Base-by-base conservation (phyloP, 2,329 filamentous ascomycete genomes). In the Alternaria solani region DNA sequence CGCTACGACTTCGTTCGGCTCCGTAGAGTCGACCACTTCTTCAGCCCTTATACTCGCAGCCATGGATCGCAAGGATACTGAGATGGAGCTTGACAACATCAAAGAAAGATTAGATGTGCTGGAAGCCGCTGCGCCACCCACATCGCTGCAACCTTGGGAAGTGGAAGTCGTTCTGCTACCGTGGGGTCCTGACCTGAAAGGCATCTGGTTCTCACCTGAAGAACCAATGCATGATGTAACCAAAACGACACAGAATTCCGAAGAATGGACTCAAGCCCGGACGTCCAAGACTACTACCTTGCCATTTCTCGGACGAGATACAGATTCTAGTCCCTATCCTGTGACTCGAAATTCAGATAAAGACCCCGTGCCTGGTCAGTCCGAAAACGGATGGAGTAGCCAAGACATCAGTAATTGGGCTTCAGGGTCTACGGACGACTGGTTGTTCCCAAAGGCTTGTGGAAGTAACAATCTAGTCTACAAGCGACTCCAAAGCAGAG, bases 131-230 rank as follows among this genome's bases (percentile, higher is more conserved):
- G 73, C 85, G 9, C 76, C 88, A 30, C 90, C 91, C n/a, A 88
- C 89, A 0, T 81, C 82, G 28, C 78, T 79, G 42, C 83, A 86
- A 41, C 89, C 91, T 0, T 93, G 91, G 89, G 86, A 91, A 65
- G 81, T 94, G 2, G 91, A 94, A 71, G 89, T 94, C 5, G 87
- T 94, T 1, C 87, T 93, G 58, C 75, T 94, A 7, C 91, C 91
- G 1, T 94, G 92, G 74, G 85, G 85, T 5, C 77, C 80, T 42
- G 75, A 82, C n/a, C 71, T 87, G 23, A 80, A 78, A 61, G 85
- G 85, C 2, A 80, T 87, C 23, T 87, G 85, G 85, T 84, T 81
- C 55, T 78, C 81, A 8, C 72, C 78, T 8, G 74, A 76, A 48
- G 81, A 80, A 60, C 75, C 73, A 57, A 77, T 77, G 69, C 75